Conservation (phyloP, 2,329 filamentous ascomycete species). For the Lojkania enalia region DNA sequence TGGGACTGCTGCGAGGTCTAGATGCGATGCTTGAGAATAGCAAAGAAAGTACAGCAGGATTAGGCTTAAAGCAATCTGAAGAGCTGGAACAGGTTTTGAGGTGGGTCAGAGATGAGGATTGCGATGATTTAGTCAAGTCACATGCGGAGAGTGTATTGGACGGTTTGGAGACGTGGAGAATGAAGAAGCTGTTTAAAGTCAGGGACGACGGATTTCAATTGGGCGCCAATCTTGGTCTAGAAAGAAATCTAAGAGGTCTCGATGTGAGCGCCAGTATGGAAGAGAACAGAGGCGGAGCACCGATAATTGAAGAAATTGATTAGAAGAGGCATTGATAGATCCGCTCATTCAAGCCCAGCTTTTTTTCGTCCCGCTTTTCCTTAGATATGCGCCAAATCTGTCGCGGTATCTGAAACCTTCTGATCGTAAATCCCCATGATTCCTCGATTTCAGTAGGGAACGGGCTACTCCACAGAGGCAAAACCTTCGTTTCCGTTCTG, state of each 20-base stretch:
- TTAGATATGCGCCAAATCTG: no score
- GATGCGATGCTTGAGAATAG: constrained; percentile 53
- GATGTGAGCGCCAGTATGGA: constrained; percentile 35
- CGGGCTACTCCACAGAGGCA: no score
- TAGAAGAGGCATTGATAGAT: no score
- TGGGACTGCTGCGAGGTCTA: constrained; percentile 64
- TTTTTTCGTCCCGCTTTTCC: no score
- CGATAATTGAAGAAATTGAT: constrained; percentile 63
- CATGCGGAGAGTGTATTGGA: constrained; percentile 70
- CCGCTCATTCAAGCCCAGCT: no score
- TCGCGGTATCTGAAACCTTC: no score
- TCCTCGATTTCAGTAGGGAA: no score
- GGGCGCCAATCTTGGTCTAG: constrained; percentile 34
- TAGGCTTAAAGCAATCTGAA: constrained; percentile 59
- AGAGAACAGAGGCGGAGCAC: constrained; percentile 44
- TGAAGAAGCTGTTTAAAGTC: constrained; percentile 55
- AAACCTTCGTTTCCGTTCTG: no score
- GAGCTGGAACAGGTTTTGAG: constrained; percentile 65
- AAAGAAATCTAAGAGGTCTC: constrained; percentile 51
- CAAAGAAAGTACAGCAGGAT: constrained; percentile 51
- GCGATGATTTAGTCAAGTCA: constrained; percentile 68
- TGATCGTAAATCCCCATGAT: no score
- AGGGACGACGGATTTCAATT: constrained; percentile 27
- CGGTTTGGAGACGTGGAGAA: constrained; percentile 64
- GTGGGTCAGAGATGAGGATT: constrained; percentile 68